A percentile compares a stretch with the other conserved stretches of the same genome.
phyloP scores from a whole-genome alignment of 306 rosid genomes.

The Cicer bijugum region DNA sequence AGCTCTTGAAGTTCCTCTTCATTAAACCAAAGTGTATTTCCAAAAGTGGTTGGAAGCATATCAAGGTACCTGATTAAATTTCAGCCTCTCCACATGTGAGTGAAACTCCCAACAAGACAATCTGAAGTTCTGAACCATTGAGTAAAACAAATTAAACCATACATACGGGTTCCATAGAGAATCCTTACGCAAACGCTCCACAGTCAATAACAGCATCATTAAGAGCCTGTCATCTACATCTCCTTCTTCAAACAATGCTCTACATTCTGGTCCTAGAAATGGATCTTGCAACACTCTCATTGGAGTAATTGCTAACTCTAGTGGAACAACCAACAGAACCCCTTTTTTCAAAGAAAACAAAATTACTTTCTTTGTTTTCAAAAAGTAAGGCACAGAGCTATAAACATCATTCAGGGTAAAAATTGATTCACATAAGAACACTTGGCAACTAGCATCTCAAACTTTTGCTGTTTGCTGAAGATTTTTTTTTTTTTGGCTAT shows the following conservation, averaged over 20 bases:
- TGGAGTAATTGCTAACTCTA: slow-evolving; percentile 90
- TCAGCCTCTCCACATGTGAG: slow-evolving; percentile 46
- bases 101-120: slow-evolving; percentile 42
- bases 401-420: slow-evolving; percentile 5
- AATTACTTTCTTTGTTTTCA: slow-evolving; percentile 32
- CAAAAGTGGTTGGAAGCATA: slow-evolving; percentile 83
- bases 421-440: background rate
- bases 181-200: slow-evolving; percentile 79
- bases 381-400: slow-evolving; percentile 8
- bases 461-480: background rate
- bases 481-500: slow-evolving; percentile 2
- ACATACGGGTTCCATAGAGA: slow-evolving; percentile 98
- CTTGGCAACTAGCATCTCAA: slow-evolving; percentile 10
- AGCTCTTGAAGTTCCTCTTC: slow-evolving; percentile 76
- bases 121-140: slow-evolving; percentile 31
- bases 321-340: slow-evolving; percentile 80
- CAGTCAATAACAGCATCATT: slow-evolving; percentile 74
- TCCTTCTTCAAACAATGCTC: slow-evolving; percentile 88
- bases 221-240: slow-evolving; percentile 92
- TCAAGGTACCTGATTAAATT: slow-evolving; percentile 77
- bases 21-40: slow-evolving; percentile 90
- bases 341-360: slow-evolving; percentile 53
- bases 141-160: slow-evolving; percentile 42
- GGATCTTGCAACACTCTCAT: slow-evolving; percentile 98
- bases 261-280: slow-evolving; percentile 82